Percentiles rank a stretch among this genome's conserved stretches.
These are phyloP conservation scores for Paxillus rubicundulus DNA, from an alignment of 768 basidiomycete species.

Conservation along the genomic window DNA sequence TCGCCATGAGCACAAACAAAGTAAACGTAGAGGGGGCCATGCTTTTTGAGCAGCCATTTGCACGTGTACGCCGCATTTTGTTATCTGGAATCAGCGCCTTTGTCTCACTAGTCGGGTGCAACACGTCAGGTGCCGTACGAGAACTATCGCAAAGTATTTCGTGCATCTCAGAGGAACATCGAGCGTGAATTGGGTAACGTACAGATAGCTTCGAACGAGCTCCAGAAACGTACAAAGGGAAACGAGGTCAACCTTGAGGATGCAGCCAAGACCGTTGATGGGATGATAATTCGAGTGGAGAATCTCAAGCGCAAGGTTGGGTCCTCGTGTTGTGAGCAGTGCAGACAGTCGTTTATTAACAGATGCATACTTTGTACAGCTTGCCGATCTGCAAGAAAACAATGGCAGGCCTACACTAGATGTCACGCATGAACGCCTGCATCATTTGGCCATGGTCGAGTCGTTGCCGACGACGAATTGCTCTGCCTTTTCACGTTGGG, in stretches of 20 bases:
- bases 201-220: constrained; percentile 55
- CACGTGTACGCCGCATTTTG: constrained; percentile 46
- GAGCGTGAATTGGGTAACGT: constrained; percentile 73
- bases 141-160: constrained; percentile 85
- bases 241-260: constrained; percentile 47
- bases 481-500: constrained; percentile 71
- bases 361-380: constrained; percentile 31
- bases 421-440: constrained; percentile 70
- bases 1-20: constrained; percentile 41
- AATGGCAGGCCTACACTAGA: constrained; percentile 58
- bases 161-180: constrained; percentile 74
- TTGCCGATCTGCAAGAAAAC: constrained; percentile 48
- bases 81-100: not conserved
- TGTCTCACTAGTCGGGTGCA: constrained; percentile 13
- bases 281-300: constrained; percentile 73
- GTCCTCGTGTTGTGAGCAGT: constrained; percentile 17
- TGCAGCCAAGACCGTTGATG: constrained; percentile 60
- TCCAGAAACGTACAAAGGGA: constrained; percentile 45
- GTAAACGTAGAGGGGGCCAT: constrained; percentile 70
- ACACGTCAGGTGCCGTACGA: constrained; percentile 77
- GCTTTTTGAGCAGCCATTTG: constrained; percentile 84
- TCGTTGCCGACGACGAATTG: constrained; percentile 48
- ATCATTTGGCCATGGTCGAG: constrained; percentile 68
- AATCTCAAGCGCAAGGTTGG: constrained; percentile 85
- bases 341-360: constrained; percentile 11